Evolutionary conservation across 495 filamentous ascomycete species (phyloP), one percentile per base, ranked within the genome.

Genomic region (Cenococcum geophilum): DNA sequence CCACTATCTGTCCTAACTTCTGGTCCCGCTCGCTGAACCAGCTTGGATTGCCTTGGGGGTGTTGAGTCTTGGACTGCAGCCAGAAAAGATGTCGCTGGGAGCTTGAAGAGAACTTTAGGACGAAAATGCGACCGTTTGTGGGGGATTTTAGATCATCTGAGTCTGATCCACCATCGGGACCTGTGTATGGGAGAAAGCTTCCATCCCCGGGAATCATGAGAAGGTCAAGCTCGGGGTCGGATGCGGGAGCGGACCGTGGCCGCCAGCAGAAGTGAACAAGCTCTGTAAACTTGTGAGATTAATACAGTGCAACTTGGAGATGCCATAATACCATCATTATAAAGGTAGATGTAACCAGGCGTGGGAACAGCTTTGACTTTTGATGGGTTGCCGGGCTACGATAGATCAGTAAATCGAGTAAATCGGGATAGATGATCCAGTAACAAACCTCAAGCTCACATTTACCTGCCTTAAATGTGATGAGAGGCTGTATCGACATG

Each of bases 211-310:
- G 91, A 43, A 97, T 82, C 87, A 93, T 95, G 61, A 93, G 80
- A 48, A 96, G 79, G 71, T 97, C 89, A 37, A 92, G 73, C 51
- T 92, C 87, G 37, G 89, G 86, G 55, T 89, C 77, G 54, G 83
- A 78, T 65, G 84, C 74, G 27, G 83, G 79, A 55, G 80, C 77
- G 70, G 76, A 81, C 45, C 85, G 80, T 10, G 82, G 78, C 55
- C 92, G 88, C 95, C 95, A 99, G 82, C 92, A 97, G 75, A 99
- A 95, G 78, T 97, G 92, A 67, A 92, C 79, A 47, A 97, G 81
- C 1, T 96, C 86, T 88, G 51, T 27, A 25, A 52, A 16, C 12
- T 6, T 16, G 49, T 52, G 23, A 52, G 27, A 32, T 23, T 10
- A 52, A 52, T 16, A 25, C 23, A 18, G 9, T 42, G 2, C 10